phyloP scores from a whole-genome alignment of 805 yeast genomes.

The Kuraishia borneana region DNA sequence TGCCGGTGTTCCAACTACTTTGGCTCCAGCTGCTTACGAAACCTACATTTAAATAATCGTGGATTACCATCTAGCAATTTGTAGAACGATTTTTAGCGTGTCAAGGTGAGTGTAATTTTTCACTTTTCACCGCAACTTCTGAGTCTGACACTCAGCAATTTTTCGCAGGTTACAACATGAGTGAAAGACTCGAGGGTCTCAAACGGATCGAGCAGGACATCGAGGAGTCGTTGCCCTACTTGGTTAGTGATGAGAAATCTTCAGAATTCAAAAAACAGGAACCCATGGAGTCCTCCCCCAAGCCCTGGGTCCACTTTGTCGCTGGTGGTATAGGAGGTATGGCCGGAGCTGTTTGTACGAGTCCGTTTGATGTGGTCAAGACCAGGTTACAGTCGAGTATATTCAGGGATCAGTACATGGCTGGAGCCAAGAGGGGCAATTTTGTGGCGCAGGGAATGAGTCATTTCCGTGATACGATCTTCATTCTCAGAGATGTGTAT shows the following conservation, averaged over 20 bases:
- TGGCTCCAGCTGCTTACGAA: conserved; percentile 99
- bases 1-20: conserved; percentile 86
- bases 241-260: conserved; percentile 66
- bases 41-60: conserved; percentile 80
- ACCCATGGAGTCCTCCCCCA: conserved; percentile 10
- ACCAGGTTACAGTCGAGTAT: conserved; percentile 90
- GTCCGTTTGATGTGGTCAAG: conserved; percentile 94
- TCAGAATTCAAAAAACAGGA: conserved; percentile 28
- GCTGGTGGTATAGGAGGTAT: conserved; percentile 94
- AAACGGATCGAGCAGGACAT: conserved; percentile 46
- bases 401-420: conserved; percentile 43
- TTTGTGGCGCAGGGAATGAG: conserved; percentile 26
- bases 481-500: conserved; percentile 60
- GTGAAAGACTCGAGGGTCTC: no score
- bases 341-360: conserved; percentile 91
- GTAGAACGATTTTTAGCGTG: not conserved
- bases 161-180: not conserved
- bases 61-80: no score
- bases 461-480: conserved; percentile 77
- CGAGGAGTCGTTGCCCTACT: conserved; percentile 43
- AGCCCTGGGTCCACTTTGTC: conserved; percentile 73
- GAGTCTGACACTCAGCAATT: not conserved
- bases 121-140: not conserved
- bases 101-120: not conserved
- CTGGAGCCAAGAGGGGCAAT: conserved; percentile 24